These are phyloP conservation scores for Colletotrichum chrysophilum DNA, from an alignment of 2,329 filamentous ascomycete species.

Conservation along the genomic window DNA sequence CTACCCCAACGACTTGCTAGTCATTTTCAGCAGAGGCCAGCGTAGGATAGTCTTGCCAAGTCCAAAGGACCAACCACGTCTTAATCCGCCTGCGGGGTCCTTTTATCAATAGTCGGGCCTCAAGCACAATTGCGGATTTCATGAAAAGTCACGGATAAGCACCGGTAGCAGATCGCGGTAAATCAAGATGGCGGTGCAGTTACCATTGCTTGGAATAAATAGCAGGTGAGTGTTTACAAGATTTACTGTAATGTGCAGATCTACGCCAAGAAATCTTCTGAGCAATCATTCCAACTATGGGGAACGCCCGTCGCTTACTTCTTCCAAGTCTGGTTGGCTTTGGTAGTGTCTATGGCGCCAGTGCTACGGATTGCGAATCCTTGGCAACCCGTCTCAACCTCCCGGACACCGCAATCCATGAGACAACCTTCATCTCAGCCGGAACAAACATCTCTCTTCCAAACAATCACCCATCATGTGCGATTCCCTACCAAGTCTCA, in stretches of 20 bases:
- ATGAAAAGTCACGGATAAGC: not conserved
- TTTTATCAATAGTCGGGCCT: not conserved
- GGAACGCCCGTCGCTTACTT: not conserved
- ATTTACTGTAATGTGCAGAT: not conserved
- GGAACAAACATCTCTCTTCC: constrained; percentile 37
- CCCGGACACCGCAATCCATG: constrained; percentile 29
- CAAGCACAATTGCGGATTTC: not conserved
- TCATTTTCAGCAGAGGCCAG: not conserved
- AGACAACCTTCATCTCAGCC: constrained; percentile 3
- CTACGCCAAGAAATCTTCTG: not conserved
- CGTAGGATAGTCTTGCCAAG: not conserved
- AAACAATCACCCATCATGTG: constrained; percentile 39
- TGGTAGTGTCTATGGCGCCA: not conserved
- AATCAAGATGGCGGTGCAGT: not conserved
- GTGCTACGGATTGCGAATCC: not conserved
- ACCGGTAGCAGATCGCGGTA: constrained; percentile 7
- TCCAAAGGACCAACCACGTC: not conserved
- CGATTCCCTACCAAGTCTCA: constrained; percentile 11
- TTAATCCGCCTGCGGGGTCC: not conserved
- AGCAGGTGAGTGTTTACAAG: not conserved
- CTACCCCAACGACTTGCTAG: not conserved
- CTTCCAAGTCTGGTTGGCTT: not conserved
- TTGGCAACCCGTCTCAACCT: constrained; percentile 4
- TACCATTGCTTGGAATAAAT: not conserved
- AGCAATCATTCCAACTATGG: not conserved